A percentile compares a stretch with the other conserved stretches of the same genome.
phyloP scores from a whole-genome alignment of 441 rosid genomes.

The Gossypium davidsonii region DNA sequence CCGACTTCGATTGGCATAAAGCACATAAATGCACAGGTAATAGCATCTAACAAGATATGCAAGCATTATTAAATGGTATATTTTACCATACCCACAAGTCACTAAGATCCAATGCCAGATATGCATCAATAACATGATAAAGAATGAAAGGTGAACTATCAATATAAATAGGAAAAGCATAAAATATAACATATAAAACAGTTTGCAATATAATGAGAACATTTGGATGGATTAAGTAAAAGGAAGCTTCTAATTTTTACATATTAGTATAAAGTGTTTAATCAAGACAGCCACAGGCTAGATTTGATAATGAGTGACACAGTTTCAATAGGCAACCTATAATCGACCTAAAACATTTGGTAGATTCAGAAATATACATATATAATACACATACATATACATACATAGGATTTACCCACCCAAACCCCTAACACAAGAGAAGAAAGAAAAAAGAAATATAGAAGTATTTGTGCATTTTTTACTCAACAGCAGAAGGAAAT shows the following conservation, averaged over 20 bases:
- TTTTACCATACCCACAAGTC: background rate
- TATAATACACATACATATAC: background rate
- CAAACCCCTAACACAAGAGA: background rate
- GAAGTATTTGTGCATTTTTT: background rate
- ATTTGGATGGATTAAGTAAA: background rate
- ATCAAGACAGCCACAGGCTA: background rate
- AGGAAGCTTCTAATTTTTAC: background rate
- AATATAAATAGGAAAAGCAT: background rate
- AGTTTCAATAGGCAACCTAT: background rate
- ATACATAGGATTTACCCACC: background rate
- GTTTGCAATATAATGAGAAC: background rate
- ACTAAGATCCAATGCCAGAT: background rate
- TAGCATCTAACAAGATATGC: slow-evolving; percentile 16
- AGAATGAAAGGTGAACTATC: background rate
- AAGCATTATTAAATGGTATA: background rate
- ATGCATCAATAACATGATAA: background rate
- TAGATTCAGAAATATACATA: background rate
- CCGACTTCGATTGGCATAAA: background rate
- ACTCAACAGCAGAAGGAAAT: background rate
- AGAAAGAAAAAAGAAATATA: background rate
- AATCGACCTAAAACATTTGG: background rate
- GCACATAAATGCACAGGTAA: background rate
- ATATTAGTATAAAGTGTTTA: background rate
- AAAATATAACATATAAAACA: background rate
- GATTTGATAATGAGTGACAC: background rate